Percentiles rank a stretch among this genome's conserved stretches.
phyloP scores from a whole-genome alignment of 2,329 filamentous ascomycete genomes.

The Trichoderma cornu-damae region DNA sequence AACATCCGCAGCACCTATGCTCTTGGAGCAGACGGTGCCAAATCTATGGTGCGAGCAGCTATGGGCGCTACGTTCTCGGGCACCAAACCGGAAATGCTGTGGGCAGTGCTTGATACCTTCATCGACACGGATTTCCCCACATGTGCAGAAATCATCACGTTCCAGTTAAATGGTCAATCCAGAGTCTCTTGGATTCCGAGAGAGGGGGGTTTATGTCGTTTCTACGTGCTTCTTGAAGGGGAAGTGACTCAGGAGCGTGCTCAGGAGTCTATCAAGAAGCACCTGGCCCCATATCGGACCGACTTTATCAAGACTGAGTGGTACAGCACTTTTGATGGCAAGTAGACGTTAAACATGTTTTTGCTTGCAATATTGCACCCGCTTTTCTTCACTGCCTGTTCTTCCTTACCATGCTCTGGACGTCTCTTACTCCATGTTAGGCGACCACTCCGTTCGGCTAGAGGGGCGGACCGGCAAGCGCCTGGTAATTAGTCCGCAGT shows the following conservation, averaged over 20 bases:
- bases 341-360: slow-evolving; percentile 16
- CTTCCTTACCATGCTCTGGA: background rate
- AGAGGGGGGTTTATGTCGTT: slow-evolving; percentile 43
- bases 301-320: slow-evolving; percentile 43
- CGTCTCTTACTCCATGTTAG: background rate
- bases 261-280: slow-evolving; percentile 39
- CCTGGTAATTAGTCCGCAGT: background rate
- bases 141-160: slow-evolving; percentile 44
- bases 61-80: slow-evolving; percentile 40
- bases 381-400: background rate
- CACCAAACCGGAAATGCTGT: slow-evolving; percentile 46
- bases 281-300: slow-evolving; percentile 40
- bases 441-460: background rate
- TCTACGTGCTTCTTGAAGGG: slow-evolving; percentile 44
- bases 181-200: slow-evolving; percentile 46
- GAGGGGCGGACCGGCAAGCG: background rate
- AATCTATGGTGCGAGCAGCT: slow-evolving; percentile 41
- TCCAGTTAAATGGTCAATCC: slow-evolving; percentile 42
- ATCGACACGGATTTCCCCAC: slow-evolving; percentile 45
- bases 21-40: slow-evolving; percentile 50
- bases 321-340: slow-evolving; percentile 47
- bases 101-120: slow-evolving; percentile 45
- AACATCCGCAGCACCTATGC: slow-evolving; percentile 38
- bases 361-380: background rate
- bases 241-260: slow-evolving; percentile 39